phyloP scores from a whole-genome alignment of 768 basidiomycete genomes.

The Chalciporus sphaerocephalus region DNA sequence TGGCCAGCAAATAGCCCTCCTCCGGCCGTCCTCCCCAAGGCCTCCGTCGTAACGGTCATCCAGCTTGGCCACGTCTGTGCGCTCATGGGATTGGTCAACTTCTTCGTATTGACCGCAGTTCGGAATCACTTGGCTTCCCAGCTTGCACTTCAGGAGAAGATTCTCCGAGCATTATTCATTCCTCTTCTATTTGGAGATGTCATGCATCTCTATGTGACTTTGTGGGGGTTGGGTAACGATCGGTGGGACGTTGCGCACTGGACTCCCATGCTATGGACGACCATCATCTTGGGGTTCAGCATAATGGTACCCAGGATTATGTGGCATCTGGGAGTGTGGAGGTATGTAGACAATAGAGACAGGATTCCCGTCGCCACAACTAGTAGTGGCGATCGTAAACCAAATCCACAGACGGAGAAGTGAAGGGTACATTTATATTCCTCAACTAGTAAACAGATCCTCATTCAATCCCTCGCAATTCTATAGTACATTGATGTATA shows the following conservation, averaged over 20 bases:
- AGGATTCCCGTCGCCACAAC: slow-evolving; percentile 23
- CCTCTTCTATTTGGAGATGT: slow-evolving; percentile 71
- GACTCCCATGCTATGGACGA: slow-evolving; percentile 69
- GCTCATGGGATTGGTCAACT: slow-evolving; percentile 65
- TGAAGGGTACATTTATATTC: slow-evolving; percentile 17
- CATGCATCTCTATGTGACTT: slow-evolving; percentile 58
- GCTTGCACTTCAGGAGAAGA: slow-evolving; percentile 68
- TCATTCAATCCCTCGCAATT: slow-evolving; percentile 3
- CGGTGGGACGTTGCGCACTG: slow-evolving; percentile 58
- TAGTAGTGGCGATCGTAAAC: not conserved
- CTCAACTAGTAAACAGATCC: slow-evolving; percentile 17
- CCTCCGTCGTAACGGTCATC: slow-evolving; percentile 64
- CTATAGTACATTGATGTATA: not conserved
- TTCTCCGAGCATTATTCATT: slow-evolving; percentile 56
- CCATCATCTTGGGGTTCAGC: slow-evolving; percentile 56
- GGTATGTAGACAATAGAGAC: slow-evolving; percentile 68
- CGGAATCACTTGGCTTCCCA: slow-evolving; percentile 56
- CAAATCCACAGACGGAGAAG: slow-evolving; percentile 3
- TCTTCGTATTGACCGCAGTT: slow-evolving; percentile 59
- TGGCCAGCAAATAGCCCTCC: slow-evolving; percentile 53
- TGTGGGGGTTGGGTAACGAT: slow-evolving; percentile 74
- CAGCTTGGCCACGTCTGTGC: slow-evolving; percentile 79
- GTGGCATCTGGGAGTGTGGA: slow-evolving; percentile 73
- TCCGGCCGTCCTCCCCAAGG: slow-evolving; percentile 47
- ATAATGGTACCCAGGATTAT: slow-evolving; percentile 65